Conservation (phyloP, 805 yeast genomes). For the Groenewaldozyma tartarivorans region DNA sequence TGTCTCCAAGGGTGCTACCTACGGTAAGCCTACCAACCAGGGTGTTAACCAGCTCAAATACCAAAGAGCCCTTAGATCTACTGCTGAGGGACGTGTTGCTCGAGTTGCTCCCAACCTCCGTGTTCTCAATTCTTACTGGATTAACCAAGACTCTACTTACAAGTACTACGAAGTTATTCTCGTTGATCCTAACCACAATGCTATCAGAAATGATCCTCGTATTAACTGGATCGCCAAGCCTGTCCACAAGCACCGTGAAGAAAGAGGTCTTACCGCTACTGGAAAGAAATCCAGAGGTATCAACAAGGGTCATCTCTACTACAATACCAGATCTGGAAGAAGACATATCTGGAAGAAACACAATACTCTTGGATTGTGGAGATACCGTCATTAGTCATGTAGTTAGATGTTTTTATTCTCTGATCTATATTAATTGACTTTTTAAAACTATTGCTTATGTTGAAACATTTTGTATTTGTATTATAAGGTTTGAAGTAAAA, state of each 20-base stretch:
- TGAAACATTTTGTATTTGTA: background rate
- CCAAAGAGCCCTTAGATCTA: constrained; percentile 96
- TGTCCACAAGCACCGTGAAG: constrained; percentile 99
- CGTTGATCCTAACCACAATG: constrained; percentile 96
- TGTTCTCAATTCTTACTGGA: constrained; percentile 99
- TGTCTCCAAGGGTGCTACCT: constrained; percentile 99
- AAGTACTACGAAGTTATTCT: constrained; percentile 97
- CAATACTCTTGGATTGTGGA: constrained; percentile 98
- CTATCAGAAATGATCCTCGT: constrained; percentile 96
- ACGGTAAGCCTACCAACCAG: constrained; percentile 99
- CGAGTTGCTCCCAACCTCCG: constrained; percentile 98
- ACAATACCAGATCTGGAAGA: constrained; percentile 98
- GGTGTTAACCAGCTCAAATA: constrained; percentile 98
- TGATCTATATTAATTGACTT: background rate
- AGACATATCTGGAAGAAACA: constrained; percentile 99
- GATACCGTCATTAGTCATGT: constrained; percentile 70
- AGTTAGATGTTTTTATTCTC: background rate
- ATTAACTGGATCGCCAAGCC: constrained; percentile 99
- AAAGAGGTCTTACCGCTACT: constrained; percentile 96
- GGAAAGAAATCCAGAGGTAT: constrained; percentile 99
- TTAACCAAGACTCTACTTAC: constrained; percentile 99
- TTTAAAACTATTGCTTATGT: background rate
- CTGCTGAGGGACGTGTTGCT: constrained; percentile 99
- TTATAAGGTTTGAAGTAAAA: too few species aligned
- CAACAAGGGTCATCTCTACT: constrained; percentile 99